A percentile compares a stretch with the other conserved stretches of the same genome.
These are phyloP conservation scores for Nidularia pulvinata DNA, from an alignment of 768 basidiomycete genomes.

Conservation along the genomic window DNA sequence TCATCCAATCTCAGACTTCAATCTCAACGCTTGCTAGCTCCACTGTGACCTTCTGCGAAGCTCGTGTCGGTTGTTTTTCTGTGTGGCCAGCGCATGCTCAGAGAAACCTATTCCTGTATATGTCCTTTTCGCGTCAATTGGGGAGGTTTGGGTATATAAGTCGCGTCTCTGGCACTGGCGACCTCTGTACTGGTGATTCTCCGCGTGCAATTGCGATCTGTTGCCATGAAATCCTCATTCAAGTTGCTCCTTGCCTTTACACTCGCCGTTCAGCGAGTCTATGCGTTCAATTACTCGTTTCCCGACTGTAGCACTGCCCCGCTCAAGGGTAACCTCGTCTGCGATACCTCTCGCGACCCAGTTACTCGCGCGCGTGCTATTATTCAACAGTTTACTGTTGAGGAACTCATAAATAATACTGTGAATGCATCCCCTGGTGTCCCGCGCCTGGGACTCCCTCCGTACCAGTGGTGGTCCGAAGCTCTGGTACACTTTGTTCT, in stretches of 20 bases:
- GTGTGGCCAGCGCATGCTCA: too few species aligned
- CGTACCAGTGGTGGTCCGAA: constrained; percentile 65
- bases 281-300: constrained; percentile 30
- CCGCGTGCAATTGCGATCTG: too few species aligned
- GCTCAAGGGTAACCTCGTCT: constrained; percentile 43
- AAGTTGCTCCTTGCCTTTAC: constrained; percentile 3
- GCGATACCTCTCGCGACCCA: constrained; percentile 41
- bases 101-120: too few species aligned
- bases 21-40: too few species aligned
- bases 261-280: constrained; percentile 1
- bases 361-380: constrained; percentile 48
- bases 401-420: constrained; percentile 51
- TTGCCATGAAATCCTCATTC: too few species aligned
- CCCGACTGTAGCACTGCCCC: constrained; percentile 49
- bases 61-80: too few species aligned
- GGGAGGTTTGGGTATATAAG: too few species aligned
- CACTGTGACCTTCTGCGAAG: too few species aligned
- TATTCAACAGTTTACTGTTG: constrained; percentile 45
- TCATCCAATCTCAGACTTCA: too few species aligned
- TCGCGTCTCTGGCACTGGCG: too few species aligned
- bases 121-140: too few species aligned
- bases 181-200: too few species aligned
- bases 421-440: constrained; percentile 50
- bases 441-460: constrained; percentile 51
- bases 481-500: constrained; percentile 37